Percentiles rank a stretch among this genome's conserved stretches.
Evolutionary conservation across 2,329 filamentous ascomycete genomes (phyloP).

Genomic region (Ophiocordyceps unilateralis): DNA sequence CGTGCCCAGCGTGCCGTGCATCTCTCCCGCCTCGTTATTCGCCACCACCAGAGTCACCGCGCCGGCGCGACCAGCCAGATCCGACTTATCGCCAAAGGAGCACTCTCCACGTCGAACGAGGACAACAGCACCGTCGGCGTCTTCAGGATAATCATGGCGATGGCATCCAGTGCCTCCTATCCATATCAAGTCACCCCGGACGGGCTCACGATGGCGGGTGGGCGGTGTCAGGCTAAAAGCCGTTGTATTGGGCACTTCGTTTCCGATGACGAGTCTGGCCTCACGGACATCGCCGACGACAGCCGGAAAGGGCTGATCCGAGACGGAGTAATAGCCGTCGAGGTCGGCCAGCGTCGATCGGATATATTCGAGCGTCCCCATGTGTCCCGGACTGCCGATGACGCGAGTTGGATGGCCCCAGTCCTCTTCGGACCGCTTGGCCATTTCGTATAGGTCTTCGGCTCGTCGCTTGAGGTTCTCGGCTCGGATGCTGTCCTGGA

Average conservation of each 20-base stretch:
- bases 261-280: slow-evolving; percentile 37
- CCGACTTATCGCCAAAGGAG: slow-evolving; percentile 54
- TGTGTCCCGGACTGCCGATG: slow-evolving; percentile 51
- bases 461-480: slow-evolving; percentile 41
- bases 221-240: slow-evolving; percentile 52
- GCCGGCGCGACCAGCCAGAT: slow-evolving; percentile 48
- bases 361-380: slow-evolving; percentile 48
- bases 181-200: slow-evolving; percentile 41
- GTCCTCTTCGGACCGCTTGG: slow-evolving; percentile 38
- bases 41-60: slow-evolving; percentile 58
- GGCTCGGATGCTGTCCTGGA: slow-evolving; percentile 38
- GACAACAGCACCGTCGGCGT: slow-evolving; percentile 46
- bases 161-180: slow-evolving; percentile 47
- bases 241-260: slow-evolving; percentile 28
- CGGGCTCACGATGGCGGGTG: slow-evolving; percentile 39
- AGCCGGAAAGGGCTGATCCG: slow-evolving; percentile 47
- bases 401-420: slow-evolving; percentile 54
- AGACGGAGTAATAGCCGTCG: slow-evolving; percentile 42
- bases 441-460: slow-evolving; percentile 43
- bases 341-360: slow-evolving; percentile 34
- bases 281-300: slow-evolving; percentile 42
- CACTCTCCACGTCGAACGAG: slow-evolving; percentile 55
- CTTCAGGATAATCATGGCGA: slow-evolving; percentile 42
- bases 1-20: slow-evolving; percentile 52
- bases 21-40: slow-evolving; percentile 46